Percentiles rank a stretch among this genome's conserved stretches.
phyloP scores from a whole-genome alignment of 495 filamentous ascomycete genomes.

The Hypoxylon rickii region DNA sequence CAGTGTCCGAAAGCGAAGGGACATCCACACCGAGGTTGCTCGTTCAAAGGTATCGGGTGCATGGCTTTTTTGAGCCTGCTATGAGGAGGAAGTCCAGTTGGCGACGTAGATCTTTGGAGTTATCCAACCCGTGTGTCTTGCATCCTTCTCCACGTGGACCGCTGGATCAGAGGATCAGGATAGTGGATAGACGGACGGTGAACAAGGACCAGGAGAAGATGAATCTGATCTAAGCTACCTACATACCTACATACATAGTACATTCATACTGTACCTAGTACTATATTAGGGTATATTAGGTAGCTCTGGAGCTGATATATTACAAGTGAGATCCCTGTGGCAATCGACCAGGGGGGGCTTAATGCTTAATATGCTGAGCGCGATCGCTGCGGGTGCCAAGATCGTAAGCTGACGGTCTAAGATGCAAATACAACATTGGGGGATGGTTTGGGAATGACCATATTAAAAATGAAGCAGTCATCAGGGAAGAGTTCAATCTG shows the following conservation, averaged over 20 bases:
- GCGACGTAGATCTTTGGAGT: not conserved
- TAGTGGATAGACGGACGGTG: not conserved
- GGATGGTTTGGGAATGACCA: no score
- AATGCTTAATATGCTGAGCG: no score
- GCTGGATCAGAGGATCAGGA: no score
- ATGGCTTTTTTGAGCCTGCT: not conserved
- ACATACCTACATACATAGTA: no score
- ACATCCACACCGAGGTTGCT: not conserved
- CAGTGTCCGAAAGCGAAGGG: not conserved
- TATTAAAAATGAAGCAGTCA: no score
- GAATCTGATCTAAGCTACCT: no score
- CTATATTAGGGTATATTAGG: not conserved
- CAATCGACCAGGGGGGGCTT: not conserved
- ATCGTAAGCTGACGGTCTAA: no score
- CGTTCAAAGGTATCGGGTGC: not conserved
- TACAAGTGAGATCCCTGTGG: constrained; percentile 1
- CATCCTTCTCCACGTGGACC: constrained; percentile 10
- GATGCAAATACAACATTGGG: no score
- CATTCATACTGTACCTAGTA: no score
- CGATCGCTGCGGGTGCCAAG: no score
- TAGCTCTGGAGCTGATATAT: not conserved
- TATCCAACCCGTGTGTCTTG: not conserved
- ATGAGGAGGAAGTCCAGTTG: not conserved
- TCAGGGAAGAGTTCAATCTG: no score
- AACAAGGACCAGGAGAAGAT: not conserved